Base-by-base conservation (phyloP, 2,329 filamentous ascomycete genomes). In the Monilinia laxa region DNA sequence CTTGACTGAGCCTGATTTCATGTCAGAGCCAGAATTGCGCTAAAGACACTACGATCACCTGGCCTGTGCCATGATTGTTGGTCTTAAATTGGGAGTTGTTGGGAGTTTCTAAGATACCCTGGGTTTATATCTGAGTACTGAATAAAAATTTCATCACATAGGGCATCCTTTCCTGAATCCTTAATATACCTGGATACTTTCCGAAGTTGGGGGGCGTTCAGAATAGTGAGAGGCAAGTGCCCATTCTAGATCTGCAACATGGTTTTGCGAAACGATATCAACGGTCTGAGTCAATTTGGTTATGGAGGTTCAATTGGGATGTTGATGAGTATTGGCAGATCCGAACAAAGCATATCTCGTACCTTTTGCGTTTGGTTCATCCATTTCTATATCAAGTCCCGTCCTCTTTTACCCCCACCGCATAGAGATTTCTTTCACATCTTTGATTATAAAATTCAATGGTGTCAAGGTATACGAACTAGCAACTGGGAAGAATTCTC, bases 11-110 rank as follows among this genome's bases (percentile, higher is more conserved):
- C 75, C 75, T 7, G 71, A 72, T 53, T 77, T 75, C 74, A 77
- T 77, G 76, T 74, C 74, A 4, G 76, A 76, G 25, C 70, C 73
- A n/a, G 75, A 77, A 62, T 67, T 77, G 38, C 68, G 75, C 58
- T 77, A 64, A 75, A 40, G 31, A 40, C 9, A 14, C 16, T 20
- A 25, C 20, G 45, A 25, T 62, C 14, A 25, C 45, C 35, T 51
- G 31, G 16, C 47, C 23, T 47, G 42, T 5, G 45, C 31, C 14
- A 31, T 11, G 9, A 47, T 31, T 45, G 56, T 2, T 25, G 20
- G n/a, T 62, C 20, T 49, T 62, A 23, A 6, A 35, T 38, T 62
- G n/a, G 58, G 45, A 51, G 58, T 62, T 62, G 16, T 40, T 38
- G 11, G 58, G 58, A 62, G 58, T 51, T 49, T 5, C 25, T 20